phyloP scores from a whole-genome alignment of 2,329 filamentous ascomycete species.

The Hypoxylon sp. region DNA sequence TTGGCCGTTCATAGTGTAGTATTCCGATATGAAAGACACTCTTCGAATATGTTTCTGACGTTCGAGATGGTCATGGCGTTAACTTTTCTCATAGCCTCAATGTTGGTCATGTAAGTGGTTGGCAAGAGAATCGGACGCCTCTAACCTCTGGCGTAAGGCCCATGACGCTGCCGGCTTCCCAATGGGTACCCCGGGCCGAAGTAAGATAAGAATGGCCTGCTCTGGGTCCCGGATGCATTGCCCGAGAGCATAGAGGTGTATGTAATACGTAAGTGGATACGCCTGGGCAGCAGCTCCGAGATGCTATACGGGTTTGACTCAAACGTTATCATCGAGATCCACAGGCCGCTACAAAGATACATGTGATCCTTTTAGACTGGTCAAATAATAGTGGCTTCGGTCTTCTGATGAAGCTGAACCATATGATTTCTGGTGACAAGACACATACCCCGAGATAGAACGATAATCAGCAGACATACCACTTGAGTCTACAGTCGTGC shows the following conservation, averaged over 20 bases:
- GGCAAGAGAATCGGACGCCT: neutral
- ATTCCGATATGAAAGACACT: neutral
- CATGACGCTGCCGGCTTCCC: neutral
- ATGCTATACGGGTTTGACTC: neutral
- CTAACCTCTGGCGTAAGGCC: neutral
- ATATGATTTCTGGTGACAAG: conserved; percentile 5
- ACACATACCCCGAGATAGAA: conserved; percentile 1
- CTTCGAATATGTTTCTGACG: neutral
- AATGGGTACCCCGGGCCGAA: neutral
- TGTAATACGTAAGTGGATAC: conserved; percentile 12
- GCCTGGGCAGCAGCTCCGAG: neutral
- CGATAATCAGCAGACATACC: conserved; percentile 4
- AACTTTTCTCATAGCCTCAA: neutral
- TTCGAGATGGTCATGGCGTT: neutral
- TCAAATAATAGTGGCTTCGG: conserved; percentile 3
- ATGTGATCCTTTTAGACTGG: neutral
- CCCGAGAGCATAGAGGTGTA: neutral
- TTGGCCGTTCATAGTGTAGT: neutral
- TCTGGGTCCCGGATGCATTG: neutral
- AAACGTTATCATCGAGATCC: neutral
- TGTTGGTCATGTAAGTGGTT: neutral
- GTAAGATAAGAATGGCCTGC: neutral
- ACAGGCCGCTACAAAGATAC: neutral
- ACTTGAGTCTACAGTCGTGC: neutral
- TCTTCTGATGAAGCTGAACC: neutral